Conservation (phyloP, 345 rosid species). For the Populus nigra region DNA sequence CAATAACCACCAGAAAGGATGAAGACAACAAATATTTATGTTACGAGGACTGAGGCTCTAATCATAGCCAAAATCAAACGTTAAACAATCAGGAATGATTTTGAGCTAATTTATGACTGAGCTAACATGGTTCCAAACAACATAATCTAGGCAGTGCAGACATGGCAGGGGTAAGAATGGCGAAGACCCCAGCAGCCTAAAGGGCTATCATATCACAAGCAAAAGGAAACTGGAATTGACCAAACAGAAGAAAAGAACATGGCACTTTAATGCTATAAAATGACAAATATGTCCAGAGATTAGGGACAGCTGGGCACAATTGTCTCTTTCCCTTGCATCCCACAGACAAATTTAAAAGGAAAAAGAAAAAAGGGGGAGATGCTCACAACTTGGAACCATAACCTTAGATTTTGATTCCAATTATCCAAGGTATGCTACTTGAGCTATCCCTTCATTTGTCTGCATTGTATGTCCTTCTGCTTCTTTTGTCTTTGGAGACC, state of each 20-base stretch:
- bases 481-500: background rate
- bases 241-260: slow-evolving; percentile 27
- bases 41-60: background rate
- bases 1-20: background rate
- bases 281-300: slow-evolving; percentile 33
- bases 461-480: slow-evolving; percentile 9
- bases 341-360: background rate
- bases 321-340: slow-evolving; percentile 28
- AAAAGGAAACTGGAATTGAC: slow-evolving; percentile 20
- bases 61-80: background rate
- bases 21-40: background rate
- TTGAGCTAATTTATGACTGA: background rate
- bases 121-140: background rate
- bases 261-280: slow-evolving; percentile 21
- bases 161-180: background rate
- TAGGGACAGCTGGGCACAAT: slow-evolving; percentile 36
- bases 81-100: background rate
- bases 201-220: background rate
- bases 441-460: slow-evolving; percentile 7
- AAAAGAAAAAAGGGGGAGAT: too few relatives aligned
- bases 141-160: background rate
- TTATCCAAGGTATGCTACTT: background rate
- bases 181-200: background rate
- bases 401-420: slow-evolving; percentile 16
- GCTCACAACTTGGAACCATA: background rate